Evolutionary conservation across 768 basidiomycete species (phyloP), one percentile per base, ranked within the genome.

Genomic region (Pleurotus ostreatus): DNA sequence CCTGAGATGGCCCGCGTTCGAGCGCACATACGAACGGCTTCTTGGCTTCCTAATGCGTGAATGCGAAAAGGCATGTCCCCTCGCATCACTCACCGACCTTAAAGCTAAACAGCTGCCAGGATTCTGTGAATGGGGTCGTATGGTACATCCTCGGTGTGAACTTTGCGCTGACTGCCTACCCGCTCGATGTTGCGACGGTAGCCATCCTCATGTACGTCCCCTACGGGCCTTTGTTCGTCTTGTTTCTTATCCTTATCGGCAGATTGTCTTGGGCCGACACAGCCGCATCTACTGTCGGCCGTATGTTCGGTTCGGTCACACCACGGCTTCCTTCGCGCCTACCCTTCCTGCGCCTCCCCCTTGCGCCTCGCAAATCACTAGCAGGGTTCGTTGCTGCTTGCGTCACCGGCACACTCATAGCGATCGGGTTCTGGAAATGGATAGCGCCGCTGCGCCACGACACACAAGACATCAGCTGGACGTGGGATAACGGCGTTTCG

Each of bases 251-350:
- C 34, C 51, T 43, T 46, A 55, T 59, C 20, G 59, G 25, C 30
- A 96, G 94, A 59, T 84, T 97, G 47, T 94, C 93, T 30, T 97
- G 94, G 94, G 94, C 92, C 0, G 94, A 97, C 69, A 96, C 94
- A 1, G 85, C 93, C 15, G 94, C 94, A 4, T 96, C 94, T 8
- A 95, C 92, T 11, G 75, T 96, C 60, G 94, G 94, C 44, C 84
- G 94, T n/a, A 74, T 92, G 34, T 92, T 82, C 68, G 92, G 92
- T 40, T 73, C 75, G n/a, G 71, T 73, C 46, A 92, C 92, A 0
- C 41, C 59, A 44, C 71, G 68, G 41, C 69, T 79, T n/a, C 78
- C 77, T 9, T 20, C 72, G 15, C 68, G 68, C 7, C 55, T 74
- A 1, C 77, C 78, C n/a, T 66, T 70, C 65, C 74, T 73, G 68